Evolutionary conservation across 805 yeast species (phyloP).

Genomic region (Schizosaccharomyces japonicus): DNA sequence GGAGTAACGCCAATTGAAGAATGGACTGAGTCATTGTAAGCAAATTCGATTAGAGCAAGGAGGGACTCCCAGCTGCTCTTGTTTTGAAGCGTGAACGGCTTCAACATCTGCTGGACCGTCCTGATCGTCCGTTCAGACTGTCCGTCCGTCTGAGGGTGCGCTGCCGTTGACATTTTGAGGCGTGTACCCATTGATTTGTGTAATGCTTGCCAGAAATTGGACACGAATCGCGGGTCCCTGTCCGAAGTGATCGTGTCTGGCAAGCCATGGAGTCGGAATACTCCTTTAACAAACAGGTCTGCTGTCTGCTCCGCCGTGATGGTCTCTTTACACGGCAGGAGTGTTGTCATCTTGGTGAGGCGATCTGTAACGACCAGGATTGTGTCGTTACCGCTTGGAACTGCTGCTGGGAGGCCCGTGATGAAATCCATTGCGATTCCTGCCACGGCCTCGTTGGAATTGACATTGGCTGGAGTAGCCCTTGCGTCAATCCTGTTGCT

Average conservation of each 20-base stretch:
- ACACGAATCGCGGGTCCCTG: background rate
- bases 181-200: background rate
- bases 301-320: background rate
- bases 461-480: too few species aligned
- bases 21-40: too few species aligned
- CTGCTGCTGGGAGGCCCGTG: conserved; percentile 8
- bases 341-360: conserved; percentile 11
- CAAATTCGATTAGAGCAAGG: too few species aligned
- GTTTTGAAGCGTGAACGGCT: too few species aligned
- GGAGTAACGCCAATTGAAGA: too few species aligned
- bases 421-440: conserved; percentile 10
- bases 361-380: conserved; percentile 11
- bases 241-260: background rate
- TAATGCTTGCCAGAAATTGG: background rate
- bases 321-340: conserved; percentile 6
- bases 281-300: background rate
- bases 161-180: background rate
- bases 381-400: conserved; percentile 7
- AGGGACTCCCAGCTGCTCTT: too few species aligned
- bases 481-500: too few species aligned
- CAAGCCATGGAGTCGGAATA: background rate
- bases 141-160: background rate
- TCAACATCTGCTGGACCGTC: too few species aligned
- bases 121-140: background rate
- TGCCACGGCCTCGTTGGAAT: conserved; percentile 8